Base-by-base conservation (phyloP, 2,329 filamentous ascomycete genomes). In the Parasarocladium wereldwijsianum region DNA sequence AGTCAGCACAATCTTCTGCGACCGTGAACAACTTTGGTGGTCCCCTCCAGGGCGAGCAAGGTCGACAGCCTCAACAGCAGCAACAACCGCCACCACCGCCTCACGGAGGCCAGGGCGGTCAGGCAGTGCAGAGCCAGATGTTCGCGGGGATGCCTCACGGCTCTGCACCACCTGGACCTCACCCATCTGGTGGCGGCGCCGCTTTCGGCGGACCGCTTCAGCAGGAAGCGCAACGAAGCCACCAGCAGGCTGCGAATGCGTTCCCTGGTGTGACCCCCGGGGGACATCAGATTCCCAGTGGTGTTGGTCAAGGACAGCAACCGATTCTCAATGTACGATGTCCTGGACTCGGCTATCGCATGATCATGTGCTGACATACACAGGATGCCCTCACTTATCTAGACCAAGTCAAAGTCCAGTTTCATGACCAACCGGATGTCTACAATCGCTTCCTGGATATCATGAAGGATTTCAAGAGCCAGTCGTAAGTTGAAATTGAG, bases 381-480 rank as follows among this genome's bases (percentile, higher is more conserved):
- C 42, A 71, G 63, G 62, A 73, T 47, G 90, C 90, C 18, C 66
- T 98, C 25, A 94, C 85, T 45, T 98, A 98, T 48, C 70, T 98
- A 15, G 90, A 98, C 48, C 90, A 96, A 54, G 90, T 98, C 39
- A 98, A 98, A 55, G 86, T 96, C 17, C 86, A 93, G 47, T 98
- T 98, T 43, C 81, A 85, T 36, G 87, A 96, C 38, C 85, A 94
- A 41, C 86, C 90, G 4, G 87, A 96, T 52, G 90, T 98, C 1
- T 98, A 98, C 47, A 96, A 96, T 46, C 69, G 82, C 21, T 96
- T 98, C 44, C 60, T 98, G 26, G 90, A 98, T 43, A 98, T 98
- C 28, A 98, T 98, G 90, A 98, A 98, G 49, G 90, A 98, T 44
- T 98, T 98, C 53, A 98, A 98, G 57, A 93, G 85, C 44, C 87